phyloP scores from a whole-genome alignment of 2,329 filamentous ascomycete species.

The Stemphylium beticola region DNA sequence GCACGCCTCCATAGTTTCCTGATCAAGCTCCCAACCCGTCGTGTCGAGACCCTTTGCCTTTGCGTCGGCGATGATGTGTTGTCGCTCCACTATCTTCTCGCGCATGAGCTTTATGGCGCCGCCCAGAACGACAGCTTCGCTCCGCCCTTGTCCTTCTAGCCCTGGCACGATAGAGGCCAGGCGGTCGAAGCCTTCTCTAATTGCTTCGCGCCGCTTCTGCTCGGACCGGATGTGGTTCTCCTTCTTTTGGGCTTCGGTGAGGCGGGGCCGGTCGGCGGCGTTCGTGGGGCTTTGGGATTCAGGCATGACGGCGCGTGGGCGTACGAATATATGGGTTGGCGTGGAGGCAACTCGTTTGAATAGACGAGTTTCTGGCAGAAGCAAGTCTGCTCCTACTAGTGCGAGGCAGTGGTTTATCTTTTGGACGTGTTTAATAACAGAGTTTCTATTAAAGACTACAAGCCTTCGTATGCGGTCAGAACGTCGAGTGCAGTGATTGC shows the following conservation, averaged over 20 bases:
- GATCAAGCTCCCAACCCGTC: conserved; percentile 39
- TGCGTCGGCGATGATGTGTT: conserved; percentile 46
- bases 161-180: conserved; percentile 82
- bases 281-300: conserved; percentile 38
- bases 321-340: background rate
- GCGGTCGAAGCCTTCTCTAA: conserved; percentile 82
- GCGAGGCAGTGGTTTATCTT: background rate
- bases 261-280: conserved; percentile 63
- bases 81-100: conserved; percentile 48
- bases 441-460: background rate
- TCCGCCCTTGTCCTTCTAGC: conserved; percentile 80
- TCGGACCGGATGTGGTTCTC: conserved; percentile 75
- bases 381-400: background rate
- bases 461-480: background rate
- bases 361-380: conserved; percentile 1
- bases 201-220: conserved; percentile 72
- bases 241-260: conserved; percentile 75
- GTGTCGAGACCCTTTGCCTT: conserved; percentile 45
- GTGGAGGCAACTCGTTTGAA: conserved; percentile 1
- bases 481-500: background rate
- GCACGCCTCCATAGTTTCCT: conserved; percentile 37
- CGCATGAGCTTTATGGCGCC: conserved; percentile 54
- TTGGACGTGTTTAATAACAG: background rate
- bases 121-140: conserved; percentile 82
- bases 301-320: conserved; percentile 22